phyloP scores from a whole-genome alignment of 2,329 filamentous ascomycete species.

The Ophiostoma sp. region DNA sequence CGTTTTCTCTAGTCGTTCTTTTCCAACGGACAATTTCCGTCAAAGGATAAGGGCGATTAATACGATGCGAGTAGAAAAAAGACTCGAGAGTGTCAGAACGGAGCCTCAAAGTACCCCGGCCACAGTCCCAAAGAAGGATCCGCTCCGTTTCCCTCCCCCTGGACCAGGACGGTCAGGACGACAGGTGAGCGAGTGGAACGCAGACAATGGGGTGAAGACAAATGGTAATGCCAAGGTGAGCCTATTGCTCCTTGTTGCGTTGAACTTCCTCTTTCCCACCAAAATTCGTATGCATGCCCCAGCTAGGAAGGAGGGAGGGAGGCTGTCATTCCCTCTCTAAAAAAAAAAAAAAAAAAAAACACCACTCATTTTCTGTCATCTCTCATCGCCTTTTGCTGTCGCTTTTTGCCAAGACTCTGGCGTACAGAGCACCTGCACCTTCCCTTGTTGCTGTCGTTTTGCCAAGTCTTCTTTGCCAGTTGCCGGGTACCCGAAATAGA shows the following conservation, averaged over 20 bases:
- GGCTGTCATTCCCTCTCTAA: not conserved
- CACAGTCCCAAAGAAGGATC: not conserved
- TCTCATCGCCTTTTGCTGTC: not conserved
- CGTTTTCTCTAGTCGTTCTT: not conserved
- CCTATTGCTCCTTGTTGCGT: conserved; percentile 1
- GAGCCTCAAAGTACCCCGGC: not conserved
- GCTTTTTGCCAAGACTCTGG: conserved; percentile 9
- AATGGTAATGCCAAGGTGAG: conserved; percentile 14
- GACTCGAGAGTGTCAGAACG: not conserved
- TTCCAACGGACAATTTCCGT: not conserved
- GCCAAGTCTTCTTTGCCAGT: not conserved
- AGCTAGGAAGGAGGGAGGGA: conserved; percentile 10
- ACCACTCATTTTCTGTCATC: not conserved
- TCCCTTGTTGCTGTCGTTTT: not conserved
- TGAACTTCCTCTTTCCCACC: not conserved
- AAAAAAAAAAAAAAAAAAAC: too few relatives aligned
- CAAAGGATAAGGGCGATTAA: not conserved
- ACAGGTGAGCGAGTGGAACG: conserved; percentile 2
- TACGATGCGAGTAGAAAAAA: not conserved
- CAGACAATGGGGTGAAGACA: not conserved
- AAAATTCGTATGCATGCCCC: conserved; percentile 1
- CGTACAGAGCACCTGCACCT: not conserved
- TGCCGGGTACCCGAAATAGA: conserved; percentile 12
- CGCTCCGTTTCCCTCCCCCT: not conserved
- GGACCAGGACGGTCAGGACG: too few relatives aligned